Base-by-base conservation (phyloP, 2,329 filamentous ascomycete genomes). In the Fonsecaea multimorphosa region DNA sequence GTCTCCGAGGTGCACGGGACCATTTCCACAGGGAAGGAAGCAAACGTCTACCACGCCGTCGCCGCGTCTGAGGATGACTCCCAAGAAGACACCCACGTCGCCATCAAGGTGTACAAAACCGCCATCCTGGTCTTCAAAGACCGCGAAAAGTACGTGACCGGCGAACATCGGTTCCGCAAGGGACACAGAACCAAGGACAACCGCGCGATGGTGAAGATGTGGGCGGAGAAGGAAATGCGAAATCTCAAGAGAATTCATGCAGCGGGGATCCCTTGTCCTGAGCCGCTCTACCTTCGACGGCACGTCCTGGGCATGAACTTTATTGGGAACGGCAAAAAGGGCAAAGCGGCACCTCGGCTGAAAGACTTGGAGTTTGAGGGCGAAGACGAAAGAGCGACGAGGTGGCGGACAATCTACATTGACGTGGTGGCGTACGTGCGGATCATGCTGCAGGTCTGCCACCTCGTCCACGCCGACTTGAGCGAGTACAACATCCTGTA, bases 41-140 rank as follows among this genome's bases (percentile, higher is more conserved):
- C 95, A 66, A 99, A 99, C 77, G 95, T 99, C 29, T 99, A 99
- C 80, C 92, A 96, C 69, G 93, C 94, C 19, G 85, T 96, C 11
- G 85, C 88, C 2, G 82, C 87, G 0, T 82, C 84, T 1, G 78
- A 82, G 4, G 79, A 87, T 6, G 84, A 85, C 9, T 79, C 76
- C 24, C 77, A 85, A 7, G 82, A 82, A 44, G 72, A 76, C 1
- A 79, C 88, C 0, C 92, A 97, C 74, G 87, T 92, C 56, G 95
- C 95, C 12, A 93, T 98, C 83, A 99, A 99, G 81, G 92, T 99
- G 58, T 99, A 99, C 87, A 99, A 99, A 85, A 99, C 95, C 7
- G 91, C 91, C 61, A 99, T 99, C 70, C 82, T 99, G 34, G 93
- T 96, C 27, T 99, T 99, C 87, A 98, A 98, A 81, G 95, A 99